Base-by-base conservation (phyloP, 371 early-diverging fungal species). In the Smittium culicis region DNA sequence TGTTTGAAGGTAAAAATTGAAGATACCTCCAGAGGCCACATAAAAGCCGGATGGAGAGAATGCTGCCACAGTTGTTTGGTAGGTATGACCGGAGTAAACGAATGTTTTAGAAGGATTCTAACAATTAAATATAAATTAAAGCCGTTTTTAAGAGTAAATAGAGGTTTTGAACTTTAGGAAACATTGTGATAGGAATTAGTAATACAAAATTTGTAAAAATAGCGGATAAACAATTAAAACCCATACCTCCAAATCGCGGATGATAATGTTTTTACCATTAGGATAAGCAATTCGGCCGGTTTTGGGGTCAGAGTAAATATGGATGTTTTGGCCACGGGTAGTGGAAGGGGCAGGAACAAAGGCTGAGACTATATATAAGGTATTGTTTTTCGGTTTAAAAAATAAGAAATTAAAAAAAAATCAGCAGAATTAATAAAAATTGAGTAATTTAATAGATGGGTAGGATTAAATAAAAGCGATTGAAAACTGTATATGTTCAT, bases 21-120 rank as follows among this genome's bases (percentile, higher is more conserved):
- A 25, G 24, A n/a, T 20, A 91, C 91, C 94, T 73, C 89, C 96
- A 32, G 94, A 93, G 0, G 96, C 95, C 67, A 93, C 87, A 78
- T 96, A 98, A 78, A 83, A 93, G 45, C 98, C 96, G 66, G 88
- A 87, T 0, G 96, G 94, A 33, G 94, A 83, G 72, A 86, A 94
- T 57, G 88, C 80, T 17, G 96, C 96, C 20, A 92, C 94, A 5
- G 91, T 93, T 1, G 89, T 81, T 58, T 81, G 77, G 35, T 80
- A 74, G 24, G 83, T 80, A 72, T 97, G 98, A 17, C 87, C 90
- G 1, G 85, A 82, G 76, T 95, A 97, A 72, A 91, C 92, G 8
- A 81, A 84, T 32, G 91, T 86, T 61, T 91, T 75, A 35, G 77
- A 78, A 0, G 93, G 96, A 71, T 92, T 81, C 67, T 66, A 66